Percentiles rank a stretch among this genome's conserved stretches.
Evolutionary conservation across 257 asterid genomes (phyloP).

Genomic region (Gardenia jasminoides): DNA sequence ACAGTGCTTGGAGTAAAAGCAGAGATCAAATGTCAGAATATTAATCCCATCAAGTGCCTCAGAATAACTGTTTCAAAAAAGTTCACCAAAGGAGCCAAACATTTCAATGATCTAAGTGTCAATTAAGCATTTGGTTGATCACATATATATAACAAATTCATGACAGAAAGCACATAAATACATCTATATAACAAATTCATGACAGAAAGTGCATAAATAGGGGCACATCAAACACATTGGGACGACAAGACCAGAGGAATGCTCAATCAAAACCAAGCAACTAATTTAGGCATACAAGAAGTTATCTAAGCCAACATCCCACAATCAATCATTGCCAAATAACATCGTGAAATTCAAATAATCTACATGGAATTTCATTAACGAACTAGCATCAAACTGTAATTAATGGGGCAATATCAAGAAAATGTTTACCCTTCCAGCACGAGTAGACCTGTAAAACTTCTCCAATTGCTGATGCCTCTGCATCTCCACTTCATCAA

Average conservation of each 20-base stretch:
- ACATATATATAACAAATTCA: not conserved
- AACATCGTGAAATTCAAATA: not conserved
- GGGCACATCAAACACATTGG: no score
- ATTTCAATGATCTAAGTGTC: not conserved
- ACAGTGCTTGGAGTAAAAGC: not conserved
- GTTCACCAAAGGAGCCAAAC: not conserved
- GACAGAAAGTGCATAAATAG: not conserved
- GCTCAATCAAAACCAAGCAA: not conserved
- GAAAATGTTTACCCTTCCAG: conserved; percentile 66
- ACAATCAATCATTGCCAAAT: not conserved
- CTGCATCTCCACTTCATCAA: conserved; percentile 91
- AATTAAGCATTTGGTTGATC: not conserved
- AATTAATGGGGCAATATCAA: not conserved
- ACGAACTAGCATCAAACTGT: not conserved
- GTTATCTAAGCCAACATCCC: not conserved
- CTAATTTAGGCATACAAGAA: not conserved
- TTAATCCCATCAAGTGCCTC: not conserved
- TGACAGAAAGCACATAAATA: not conserved
- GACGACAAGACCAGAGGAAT: not conserved
- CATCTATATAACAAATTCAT: not conserved
- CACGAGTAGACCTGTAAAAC: conserved; percentile 82
- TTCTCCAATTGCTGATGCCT: conserved; percentile 87
- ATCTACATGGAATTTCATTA: not conserved
- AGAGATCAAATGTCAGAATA: not conserved
- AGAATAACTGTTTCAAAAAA: not conserved